Evolutionary conservation across 805 yeast species (phyloP).

Genomic region (Jamesozyma rosinii): DNA sequence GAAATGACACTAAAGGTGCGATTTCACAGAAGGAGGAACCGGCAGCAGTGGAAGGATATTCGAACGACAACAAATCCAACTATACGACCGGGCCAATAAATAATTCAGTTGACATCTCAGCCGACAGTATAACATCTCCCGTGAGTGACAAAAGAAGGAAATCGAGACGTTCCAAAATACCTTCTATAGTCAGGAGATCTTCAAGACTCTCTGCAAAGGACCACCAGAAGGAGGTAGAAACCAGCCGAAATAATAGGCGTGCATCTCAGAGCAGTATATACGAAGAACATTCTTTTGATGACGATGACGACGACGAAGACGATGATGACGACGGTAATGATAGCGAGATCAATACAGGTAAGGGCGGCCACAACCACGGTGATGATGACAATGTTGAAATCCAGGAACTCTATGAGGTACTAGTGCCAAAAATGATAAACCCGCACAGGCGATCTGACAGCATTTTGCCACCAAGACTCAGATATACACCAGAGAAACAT

Average conservation of each 20-base stretch:
- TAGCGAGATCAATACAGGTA: neutral
- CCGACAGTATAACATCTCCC: neutral
- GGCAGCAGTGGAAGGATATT: neutral
- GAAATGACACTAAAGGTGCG: neutral
- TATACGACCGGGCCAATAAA: neutral
- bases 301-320: neutral
- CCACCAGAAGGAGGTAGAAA: slow-evolving; percentile 4
- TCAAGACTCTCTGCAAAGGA: slow-evolving; percentile 8
- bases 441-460: slow-evolving; percentile 32
- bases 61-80: neutral
- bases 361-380: slow-evolving; percentile 4
- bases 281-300: neutral
- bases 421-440: slow-evolving; percentile 23
- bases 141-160: neutral
- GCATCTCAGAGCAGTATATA: neutral
- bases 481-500: slow-evolving; percentile 29
- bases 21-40: neutral
- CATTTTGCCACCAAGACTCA: slow-evolving; percentile 24
- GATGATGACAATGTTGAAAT: slow-evolving; percentile 10
- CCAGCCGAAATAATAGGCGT: neutral
- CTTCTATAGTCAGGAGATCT: slow-evolving; percentile 6
- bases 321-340: neutral
- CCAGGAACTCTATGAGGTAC: slow-evolving; percentile 22
- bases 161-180: no score
- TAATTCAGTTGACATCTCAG: slow-evolving; percentile 2